Base-by-base conservation (phyloP, 1,284 basidiomycete species). In the Pyrrhoderma noxium region DNA sequence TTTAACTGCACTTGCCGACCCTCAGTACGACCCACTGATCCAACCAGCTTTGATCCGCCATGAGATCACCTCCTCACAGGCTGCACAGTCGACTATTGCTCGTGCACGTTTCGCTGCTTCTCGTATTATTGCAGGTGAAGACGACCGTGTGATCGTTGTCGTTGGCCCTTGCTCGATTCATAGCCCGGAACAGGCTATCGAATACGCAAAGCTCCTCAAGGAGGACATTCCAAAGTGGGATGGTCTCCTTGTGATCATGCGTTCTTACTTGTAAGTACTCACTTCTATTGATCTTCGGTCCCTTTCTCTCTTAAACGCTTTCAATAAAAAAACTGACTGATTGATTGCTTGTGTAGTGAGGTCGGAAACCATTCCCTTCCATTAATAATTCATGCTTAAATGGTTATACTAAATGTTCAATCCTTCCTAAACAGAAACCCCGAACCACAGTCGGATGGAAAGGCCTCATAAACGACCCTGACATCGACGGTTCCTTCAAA, bases 121-220 rank as follows among this genome's bases (percentile, higher is more conserved):
- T 0, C 75, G 80, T 53, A 81, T 95, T 59, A 74, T 94, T 39
- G 80, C 86, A 2, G 91, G 93, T 22, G 77, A 81, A 43, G 92
- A 94, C 62, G 85, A 91, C 60, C 81, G 92, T 45, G 58, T 97
- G 1, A 74, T 97, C 45, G 93, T 96, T 63, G 76, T 97, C 60
- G 88, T 96, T 56, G 95, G 95, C 3, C 95, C 95, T 16, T 99
- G 95, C 74, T 95, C 91, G 2, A 96, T 99, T 59, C 95, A 99
- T 68, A 89, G 84, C 25, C 70, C 90, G 3, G 80, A 85, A 45
- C 89, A 94, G 66, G 94, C 95, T 2, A 70, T 93, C 55, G 89
- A 93, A 65, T 99, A 99, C 65, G 94, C 93, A 27, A 71, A 73
- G 25, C 74, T 83, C 36, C 77, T 96, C 61, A 85, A 82, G 61